A percentile compares a stretch with the other conserved stretches of the same genome.
phyloP scores from a whole-genome alignment of 2,329 filamentous ascomycete species.

The Anthostomella pinea region DNA sequence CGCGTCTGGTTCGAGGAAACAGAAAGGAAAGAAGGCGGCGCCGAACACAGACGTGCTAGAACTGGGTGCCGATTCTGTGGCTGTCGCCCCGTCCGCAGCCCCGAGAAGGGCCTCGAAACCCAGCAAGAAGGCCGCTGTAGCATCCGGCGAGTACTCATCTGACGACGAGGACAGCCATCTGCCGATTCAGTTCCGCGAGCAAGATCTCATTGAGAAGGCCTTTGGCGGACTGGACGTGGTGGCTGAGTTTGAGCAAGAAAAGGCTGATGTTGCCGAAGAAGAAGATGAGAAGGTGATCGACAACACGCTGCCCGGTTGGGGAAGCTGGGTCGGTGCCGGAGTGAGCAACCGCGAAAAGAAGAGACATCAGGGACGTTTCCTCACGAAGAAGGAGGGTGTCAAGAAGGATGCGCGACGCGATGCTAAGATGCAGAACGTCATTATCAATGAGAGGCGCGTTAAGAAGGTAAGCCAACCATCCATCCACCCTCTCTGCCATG shows the following conservation, averaged over 20 bases:
- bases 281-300: conserved; percentile 83
- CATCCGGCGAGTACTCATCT: conserved; percentile 37
- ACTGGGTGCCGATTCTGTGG: conserved; percentile 27
- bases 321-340: conserved; percentile 78
- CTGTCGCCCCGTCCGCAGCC: conserved; percentile 19
- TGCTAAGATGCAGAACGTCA: conserved; percentile 76
- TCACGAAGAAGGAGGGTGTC: conserved; percentile 69
- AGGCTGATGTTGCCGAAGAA: conserved; percentile 65
- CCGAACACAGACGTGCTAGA: conserved; percentile 26
- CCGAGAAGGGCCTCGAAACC: conserved; percentile 24
- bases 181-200: conserved; percentile 57
- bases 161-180: conserved; percentile 51
- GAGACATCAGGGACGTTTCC: conserved; percentile 58
- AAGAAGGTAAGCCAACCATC: conserved; percentile 66
- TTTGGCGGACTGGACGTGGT: conserved; percentile 88
- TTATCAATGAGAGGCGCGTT: conserved; percentile 85
- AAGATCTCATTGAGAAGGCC: conserved; percentile 72
- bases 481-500: neutral
- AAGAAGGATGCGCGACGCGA: conserved; percentile 78
- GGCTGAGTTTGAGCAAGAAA: conserved; percentile 77
- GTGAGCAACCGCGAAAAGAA: conserved; percentile 68
- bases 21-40: conserved; percentile 23
- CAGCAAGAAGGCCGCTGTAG: conserved; percentile 28
- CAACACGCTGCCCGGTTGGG: conserved; percentile 90
- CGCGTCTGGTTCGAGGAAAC: conserved; percentile 21